These are phyloP conservation scores for Dryadomyces sulphureus DNA, from an alignment of 2,329 filamentous ascomycete species.

Conservation along the genomic window DNA sequence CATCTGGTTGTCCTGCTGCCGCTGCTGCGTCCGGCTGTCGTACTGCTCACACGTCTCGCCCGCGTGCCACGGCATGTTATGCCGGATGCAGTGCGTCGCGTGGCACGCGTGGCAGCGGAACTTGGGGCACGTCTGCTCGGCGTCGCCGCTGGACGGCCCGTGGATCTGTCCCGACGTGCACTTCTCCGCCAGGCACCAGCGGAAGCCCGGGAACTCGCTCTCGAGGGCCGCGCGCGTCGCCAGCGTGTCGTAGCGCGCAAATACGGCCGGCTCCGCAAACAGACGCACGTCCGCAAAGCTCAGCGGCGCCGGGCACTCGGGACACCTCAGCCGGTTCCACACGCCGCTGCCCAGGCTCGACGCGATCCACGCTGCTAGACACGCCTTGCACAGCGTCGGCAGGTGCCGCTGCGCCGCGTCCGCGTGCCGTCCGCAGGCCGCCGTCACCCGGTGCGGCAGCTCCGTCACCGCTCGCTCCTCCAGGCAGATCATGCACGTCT, in stretches of 20 bases:
- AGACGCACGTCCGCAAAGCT: conserved; percentile 16
- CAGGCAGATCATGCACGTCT: conserved; percentile 19
- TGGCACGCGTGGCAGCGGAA: conserved; percentile 20
- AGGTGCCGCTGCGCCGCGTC: conserved; percentile 10
- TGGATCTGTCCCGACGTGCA: conserved; percentile 25
- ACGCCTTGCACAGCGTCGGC: conserved; percentile 18
- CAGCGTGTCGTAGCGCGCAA: conserved; percentile 21
- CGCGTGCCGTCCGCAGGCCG: conserved; percentile 11
- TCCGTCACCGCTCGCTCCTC: conserved; percentile 20
- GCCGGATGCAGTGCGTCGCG: conserved; percentile 18
- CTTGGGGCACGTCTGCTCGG: conserved; percentile 13
- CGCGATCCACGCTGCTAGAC: conserved; percentile 19
- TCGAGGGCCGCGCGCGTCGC: conserved; percentile 17
- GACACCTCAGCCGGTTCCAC: conserved; percentile 21
- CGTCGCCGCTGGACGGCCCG: background rate
- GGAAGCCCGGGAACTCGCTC: conserved; percentile 16
- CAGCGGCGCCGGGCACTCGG: conserved; percentile 19
- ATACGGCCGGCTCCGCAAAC: conserved; percentile 15
- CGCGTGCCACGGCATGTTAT: conserved; percentile 22
- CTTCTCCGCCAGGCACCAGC: conserved; percentile 21
- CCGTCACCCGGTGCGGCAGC: conserved; percentile 18
- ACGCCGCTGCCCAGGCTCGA: conserved; percentile 15
- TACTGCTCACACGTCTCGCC: conserved; percentile 23
- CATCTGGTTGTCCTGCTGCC: conserved; percentile 17
- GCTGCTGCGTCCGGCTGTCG: conserved; percentile 16